Evolutionary conservation across 1,284 basidiomycete species (phyloP).

Genomic region (Inonotus hispidus): DNA sequence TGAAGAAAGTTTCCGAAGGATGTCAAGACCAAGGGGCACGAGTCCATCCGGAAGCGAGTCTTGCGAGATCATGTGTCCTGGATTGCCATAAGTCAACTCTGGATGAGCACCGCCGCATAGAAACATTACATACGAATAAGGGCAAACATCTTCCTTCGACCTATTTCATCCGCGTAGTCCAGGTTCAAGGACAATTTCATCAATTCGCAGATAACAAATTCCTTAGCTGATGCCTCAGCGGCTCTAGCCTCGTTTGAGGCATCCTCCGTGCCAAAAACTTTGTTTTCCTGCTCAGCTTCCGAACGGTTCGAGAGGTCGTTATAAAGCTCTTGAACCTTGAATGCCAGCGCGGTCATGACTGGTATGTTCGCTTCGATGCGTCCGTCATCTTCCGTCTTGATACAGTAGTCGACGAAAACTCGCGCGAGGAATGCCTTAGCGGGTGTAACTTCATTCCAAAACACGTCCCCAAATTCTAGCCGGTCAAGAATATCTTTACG

Average conservation of each 20-base stretch:
- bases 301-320: conserved; percentile 58
- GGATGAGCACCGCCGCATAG: neutral
- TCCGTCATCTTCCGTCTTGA: conserved; percentile 56
- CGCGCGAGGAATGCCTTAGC: conserved; percentile 83
- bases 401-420: conserved; percentile 80
- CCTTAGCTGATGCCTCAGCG: conserved; percentile 55
- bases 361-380: conserved; percentile 77
- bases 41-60: conserved; percentile 74
- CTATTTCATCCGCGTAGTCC: conserved; percentile 95
- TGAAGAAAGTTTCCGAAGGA: conserved; percentile 79
- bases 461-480: conserved; percentile 71
- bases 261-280: conserved; percentile 34
- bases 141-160: conserved; percentile 86
- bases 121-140: conserved; percentile 62
- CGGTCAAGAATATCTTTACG: conserved; percentile 55
- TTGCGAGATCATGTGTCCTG: conserved; percentile 85
- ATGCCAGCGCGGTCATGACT: conserved; percentile 86
- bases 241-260: conserved; percentile 45
- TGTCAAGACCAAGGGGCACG: conserved; percentile 81
- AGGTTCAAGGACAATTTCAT: conserved; percentile 77
- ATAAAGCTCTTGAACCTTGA: conserved; percentile 77
- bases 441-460: conserved; percentile 74
- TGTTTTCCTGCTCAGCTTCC: conserved; percentile 40
- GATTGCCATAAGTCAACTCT: neutral
- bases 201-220: conserved; percentile 80